Conservation (phyloP, 495 filamentous ascomycete species). For the Aspergillus leporis region DNA sequence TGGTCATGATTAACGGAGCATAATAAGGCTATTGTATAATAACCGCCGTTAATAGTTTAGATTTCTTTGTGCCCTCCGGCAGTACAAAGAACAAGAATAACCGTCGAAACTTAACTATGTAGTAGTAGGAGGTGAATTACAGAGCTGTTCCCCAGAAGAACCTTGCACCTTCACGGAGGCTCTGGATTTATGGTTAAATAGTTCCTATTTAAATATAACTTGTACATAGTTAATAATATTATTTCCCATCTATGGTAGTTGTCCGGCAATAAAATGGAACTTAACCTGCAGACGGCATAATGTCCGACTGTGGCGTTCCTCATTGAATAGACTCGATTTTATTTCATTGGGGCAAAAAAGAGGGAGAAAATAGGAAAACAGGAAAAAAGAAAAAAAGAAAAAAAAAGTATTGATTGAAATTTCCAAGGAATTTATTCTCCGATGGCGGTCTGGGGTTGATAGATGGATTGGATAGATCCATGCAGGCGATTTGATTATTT, state of each 20-base stretch:
- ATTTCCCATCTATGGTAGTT: not conserved
- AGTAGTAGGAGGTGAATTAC: not conserved
- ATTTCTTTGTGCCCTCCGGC: not conserved
- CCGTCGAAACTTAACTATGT: not conserved
- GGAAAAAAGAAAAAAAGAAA: not conserved
- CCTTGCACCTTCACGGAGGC: not conserved
- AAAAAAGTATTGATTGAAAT: not conserved
- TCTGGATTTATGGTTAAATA: not conserved
- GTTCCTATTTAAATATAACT: not conserved
- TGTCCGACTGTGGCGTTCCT: constrained; percentile 1
- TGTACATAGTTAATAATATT: not conserved
- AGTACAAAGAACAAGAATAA: not conserved
- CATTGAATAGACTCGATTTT: not conserved
- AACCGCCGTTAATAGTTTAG: not conserved
- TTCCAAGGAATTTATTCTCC: constrained; percentile 13
- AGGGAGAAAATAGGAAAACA: not conserved
- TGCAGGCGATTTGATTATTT: not conserved
- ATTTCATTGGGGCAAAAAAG: not conserved
- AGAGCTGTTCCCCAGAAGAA: not conserved
- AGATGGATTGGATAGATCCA: constrained; percentile 22
- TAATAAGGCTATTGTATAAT: constrained; percentile 3
- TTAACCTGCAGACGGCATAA: not conserved
- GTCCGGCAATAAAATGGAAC: not conserved
- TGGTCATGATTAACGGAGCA: not conserved
- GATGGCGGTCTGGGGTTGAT: constrained; percentile 12